phyloP scores from a whole-genome alignment of 352 stramenopile genomes.

The Phytophthora pistaciae region DNA sequence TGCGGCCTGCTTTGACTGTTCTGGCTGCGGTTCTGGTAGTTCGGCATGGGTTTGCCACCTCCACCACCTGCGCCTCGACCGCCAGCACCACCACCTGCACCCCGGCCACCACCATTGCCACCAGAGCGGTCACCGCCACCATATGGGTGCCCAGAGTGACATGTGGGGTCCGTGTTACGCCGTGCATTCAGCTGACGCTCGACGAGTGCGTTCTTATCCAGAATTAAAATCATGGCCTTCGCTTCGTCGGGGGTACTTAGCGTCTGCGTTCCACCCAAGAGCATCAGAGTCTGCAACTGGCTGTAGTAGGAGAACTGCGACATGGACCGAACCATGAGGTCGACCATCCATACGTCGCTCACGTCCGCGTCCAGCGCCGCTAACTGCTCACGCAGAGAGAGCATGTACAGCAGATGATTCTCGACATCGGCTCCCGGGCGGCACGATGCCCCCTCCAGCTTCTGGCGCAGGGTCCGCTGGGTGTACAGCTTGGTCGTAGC shows the following conservation, averaged over 20 bases:
- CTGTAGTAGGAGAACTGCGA: background rate
- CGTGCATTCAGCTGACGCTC: background rate
- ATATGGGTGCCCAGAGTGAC: too few relatives aligned
- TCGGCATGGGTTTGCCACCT: background rate
- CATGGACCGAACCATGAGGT: constrained; percentile 2
- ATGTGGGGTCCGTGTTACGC: background rate
- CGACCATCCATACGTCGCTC: too few relatives aligned
- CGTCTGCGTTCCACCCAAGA: too few relatives aligned
- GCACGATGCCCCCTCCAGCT: constrained; percentile 7
- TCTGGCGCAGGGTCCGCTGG: constrained; percentile 6
- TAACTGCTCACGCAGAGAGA: constrained; percentile 1
- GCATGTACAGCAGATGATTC: constrained; percentile 11
- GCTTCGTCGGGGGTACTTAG: too few relatives aligned
- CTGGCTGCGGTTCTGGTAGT: too few relatives aligned
- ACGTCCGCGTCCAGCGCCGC: background rate
- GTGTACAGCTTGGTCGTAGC: constrained; percentile 3
- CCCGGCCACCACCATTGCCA: too few relatives aligned
- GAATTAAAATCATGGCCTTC: too few relatives aligned
- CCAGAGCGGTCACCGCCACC: too few relatives aligned
- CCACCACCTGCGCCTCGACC: background rate
- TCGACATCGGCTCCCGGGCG: constrained; percentile 8
- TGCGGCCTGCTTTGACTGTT: too few relatives aligned
- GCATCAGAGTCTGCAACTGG: too few relatives aligned
- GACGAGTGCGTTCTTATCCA: background rate
- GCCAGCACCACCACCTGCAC: too few relatives aligned